phyloP scores from a whole-genome alignment of 768 basidiomycete genomes.

The Butyriboletus loyo region DNA sequence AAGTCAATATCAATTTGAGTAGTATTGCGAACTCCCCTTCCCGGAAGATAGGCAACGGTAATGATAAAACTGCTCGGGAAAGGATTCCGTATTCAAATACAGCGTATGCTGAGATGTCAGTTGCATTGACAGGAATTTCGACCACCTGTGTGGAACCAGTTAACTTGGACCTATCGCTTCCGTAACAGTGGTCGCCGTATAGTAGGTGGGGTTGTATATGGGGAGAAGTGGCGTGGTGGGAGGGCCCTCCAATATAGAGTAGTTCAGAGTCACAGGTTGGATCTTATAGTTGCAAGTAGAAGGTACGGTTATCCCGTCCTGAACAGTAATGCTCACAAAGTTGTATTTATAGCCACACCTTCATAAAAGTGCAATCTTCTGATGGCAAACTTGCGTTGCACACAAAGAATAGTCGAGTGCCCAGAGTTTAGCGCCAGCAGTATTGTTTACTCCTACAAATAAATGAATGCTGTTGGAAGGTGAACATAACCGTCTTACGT shows the following conservation, averaged over 20 bases:
- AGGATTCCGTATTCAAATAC: slow-evolving; percentile 49
- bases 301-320: neutral
- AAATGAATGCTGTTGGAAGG: neutral
- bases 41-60: slow-evolving; percentile 46
- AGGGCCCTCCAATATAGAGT: slow-evolving; percentile 56
- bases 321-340: slow-evolving; percentile 35
- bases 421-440: slow-evolving; percentile 71
- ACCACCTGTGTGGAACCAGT: slow-evolving; percentile 39
- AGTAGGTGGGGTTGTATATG: slow-evolving; percentile 68
- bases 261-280: slow-evolving; percentile 57
- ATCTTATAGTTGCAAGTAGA: slow-evolving; percentile 39
- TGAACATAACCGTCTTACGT: neutral
- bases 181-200: slow-evolving; percentile 57
- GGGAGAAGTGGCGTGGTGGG: slow-evolving; percentile 50
- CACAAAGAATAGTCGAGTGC: slow-evolving; percentile 62
- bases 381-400: slow-evolving; percentile 52
- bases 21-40: slow-evolving; percentile 34
- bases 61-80: slow-evolving; percentile 58
- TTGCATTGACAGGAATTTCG: slow-evolving; percentile 48
- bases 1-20: slow-evolving; percentile 45
- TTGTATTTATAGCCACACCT: slow-evolving; percentile 73
- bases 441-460: slow-evolving; percentile 56
- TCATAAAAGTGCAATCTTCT: slow-evolving; percentile 60
- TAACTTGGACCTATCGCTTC: slow-evolving; percentile 55
- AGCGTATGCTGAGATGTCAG: slow-evolving; percentile 57